These are phyloP conservation scores for Trichothecium sympodiale DNA, from an alignment of 2,329 filamentous ascomycete genomes.

Conservation along the genomic window DNA sequence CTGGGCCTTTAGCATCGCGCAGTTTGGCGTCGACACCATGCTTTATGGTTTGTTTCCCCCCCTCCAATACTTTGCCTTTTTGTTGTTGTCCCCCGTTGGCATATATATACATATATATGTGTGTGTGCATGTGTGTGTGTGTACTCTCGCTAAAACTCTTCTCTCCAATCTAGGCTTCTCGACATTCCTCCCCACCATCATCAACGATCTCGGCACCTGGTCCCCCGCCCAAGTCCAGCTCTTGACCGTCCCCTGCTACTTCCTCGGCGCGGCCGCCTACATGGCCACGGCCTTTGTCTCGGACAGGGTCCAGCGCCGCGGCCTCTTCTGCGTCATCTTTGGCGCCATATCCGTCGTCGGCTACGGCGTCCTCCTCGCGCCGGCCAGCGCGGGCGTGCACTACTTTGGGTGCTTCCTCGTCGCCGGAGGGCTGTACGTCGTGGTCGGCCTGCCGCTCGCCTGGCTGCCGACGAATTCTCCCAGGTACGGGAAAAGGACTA, in stretches of 20 bases:
- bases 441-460: conserved; percentile 44
- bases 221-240: conserved; percentile 57
- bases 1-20: conserved; percentile 55
- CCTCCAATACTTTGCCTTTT: not conserved
- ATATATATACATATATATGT: too few relatives aligned
- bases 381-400: conserved; percentile 48
- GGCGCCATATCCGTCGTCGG: conserved; percentile 53
- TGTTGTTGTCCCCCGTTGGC: not conserved
- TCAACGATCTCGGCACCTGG: conserved; percentile 55
- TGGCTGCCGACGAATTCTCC: conserved; percentile 59
- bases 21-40: conserved; percentile 68
- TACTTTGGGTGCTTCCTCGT: conserved; percentile 72
- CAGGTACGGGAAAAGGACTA: conserved; percentile 65
- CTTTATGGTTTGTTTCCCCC: conserved; percentile 42
- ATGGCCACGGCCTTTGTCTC: conserved; percentile 55
- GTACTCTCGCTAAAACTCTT: too few relatives aligned
- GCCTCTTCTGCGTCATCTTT: conserved; percentile 52
- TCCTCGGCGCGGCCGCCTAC: conserved; percentile 59
- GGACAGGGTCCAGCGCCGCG: conserved; percentile 56
- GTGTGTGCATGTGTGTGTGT: too few relatives aligned
- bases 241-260: conserved; percentile 70
- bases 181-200: conserved; percentile 71
- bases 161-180: conserved; percentile 52
- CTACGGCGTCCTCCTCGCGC: conserved; percentile 56
- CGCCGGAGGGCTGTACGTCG: conserved; percentile 58